Base-by-base conservation (phyloP, 2,329 filamentous ascomycete genomes). In the Grosmannia serpens region DNA sequence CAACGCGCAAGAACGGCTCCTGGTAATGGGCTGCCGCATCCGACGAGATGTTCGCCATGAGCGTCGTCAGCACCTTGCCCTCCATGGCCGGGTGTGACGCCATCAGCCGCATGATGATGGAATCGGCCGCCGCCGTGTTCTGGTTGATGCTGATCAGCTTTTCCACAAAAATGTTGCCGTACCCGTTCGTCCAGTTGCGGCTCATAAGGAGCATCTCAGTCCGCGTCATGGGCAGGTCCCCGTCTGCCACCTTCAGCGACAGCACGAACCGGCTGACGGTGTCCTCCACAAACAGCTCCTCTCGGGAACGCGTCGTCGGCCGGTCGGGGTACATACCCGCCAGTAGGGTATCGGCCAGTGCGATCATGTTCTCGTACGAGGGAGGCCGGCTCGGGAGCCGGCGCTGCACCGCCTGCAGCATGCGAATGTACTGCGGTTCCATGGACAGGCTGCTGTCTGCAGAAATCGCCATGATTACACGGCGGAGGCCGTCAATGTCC, bases 131-230 rank as follows among this genome's bases (percentile, higher is more conserved):
- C 1, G 67, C 62, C 0, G 70, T 69, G 57, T 83, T 84, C 65
- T 85, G 80, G 62, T 85, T 78, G 54, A 87, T 75, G 24, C 75
- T 73, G 31, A 91, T 74, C 29, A 91, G 74, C 67, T 87, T 89
- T 66, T 84, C 82, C 27, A 86, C 68, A 56, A 87, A 82, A n/a
- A 83, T 71, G 62, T 79, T 82, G 57, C 66, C 63, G 20, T 53
- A 60, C 50, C 65, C 59, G 29, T 59, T 31, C n/a, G 62, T 56
- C 65, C 64, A 66, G 52, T 63, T 55, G 3, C 66, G 65, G 1
- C 62, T 60, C 41, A 67, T 47, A 5, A 64, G 33, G 6, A 24
- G 8, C 20, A 57, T 56, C 59, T 68, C 67, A 2, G 15, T 1
- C 27, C 31, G 53, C 3, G 62, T 62, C 58, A 68, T 62, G 8